A percentile compares a stretch with the other conserved stretches of the same genome.
These are phyloP conservation scores for Chalciporus chontae DNA, from an alignment of 768 basidiomycete genomes.

Conservation along the genomic window DNA sequence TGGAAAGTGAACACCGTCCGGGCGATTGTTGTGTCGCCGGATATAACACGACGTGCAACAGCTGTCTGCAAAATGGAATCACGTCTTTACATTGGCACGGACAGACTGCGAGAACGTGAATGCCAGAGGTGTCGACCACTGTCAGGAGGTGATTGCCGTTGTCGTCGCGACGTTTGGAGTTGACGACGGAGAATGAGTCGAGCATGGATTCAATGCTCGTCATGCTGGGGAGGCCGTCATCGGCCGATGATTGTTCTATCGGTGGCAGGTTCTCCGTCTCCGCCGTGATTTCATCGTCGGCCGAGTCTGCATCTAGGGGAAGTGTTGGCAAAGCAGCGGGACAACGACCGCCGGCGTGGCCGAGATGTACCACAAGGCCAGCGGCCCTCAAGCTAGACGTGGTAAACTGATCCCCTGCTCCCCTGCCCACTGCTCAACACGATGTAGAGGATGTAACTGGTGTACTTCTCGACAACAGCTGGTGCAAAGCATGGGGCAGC, in stretches of 20 bases:
- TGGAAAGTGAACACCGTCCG: conserved; percentile 9
- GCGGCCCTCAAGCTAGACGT: not conserved
- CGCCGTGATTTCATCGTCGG: not conserved
- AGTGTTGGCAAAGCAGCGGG: not conserved
- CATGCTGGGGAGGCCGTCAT: no score
- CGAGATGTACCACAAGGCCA: not conserved
- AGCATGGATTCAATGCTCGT: not conserved
- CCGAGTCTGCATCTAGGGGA: not conserved
- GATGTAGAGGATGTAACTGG: not conserved
- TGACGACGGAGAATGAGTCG: not conserved
- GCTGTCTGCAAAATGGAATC: not conserved
- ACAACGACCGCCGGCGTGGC: not conserved
- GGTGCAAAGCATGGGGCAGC: not conserved
- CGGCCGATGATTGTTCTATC: not conserved
- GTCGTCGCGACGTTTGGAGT: not conserved
- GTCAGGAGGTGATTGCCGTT: not conserved
- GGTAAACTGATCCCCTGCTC: not conserved
- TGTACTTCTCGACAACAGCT: not conserved
- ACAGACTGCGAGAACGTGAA: not conserved
- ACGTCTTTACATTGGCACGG: not conserved
- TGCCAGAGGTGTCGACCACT: not conserved
- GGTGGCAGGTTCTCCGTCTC: no score
- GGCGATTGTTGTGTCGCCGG: not conserved
- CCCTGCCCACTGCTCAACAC: not conserved
- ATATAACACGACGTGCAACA: not conserved